Evolutionary conservation across 352 stramenopile species (phyloP), one percentile per base, ranked within the genome.

Genomic region (Phytopythium aichiense): DNA sequence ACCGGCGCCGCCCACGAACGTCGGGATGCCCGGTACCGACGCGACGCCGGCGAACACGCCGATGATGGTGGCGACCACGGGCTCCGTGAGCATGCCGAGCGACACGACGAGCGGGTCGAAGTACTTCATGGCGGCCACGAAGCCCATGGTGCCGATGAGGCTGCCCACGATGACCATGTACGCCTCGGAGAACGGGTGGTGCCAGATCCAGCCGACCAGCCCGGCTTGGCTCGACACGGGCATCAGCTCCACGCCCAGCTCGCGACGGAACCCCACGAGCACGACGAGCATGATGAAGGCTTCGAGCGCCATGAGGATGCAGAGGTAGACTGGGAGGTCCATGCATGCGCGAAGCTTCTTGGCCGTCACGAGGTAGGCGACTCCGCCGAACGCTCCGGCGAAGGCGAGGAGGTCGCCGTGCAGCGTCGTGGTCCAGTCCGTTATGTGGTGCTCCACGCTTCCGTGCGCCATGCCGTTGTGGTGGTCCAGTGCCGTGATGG

Each of bases 61-160:
- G 43, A 86, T 64, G 35, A 74, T 40, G 1, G 74, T 86, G 12
- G 79, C 79, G 3, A 84, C 71, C 5, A 83, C 64, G 4, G 79
- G 79, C 65, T 86, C 76, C 7, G 65, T 73, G 45, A 86, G 65
- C 74, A 84, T 84, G 42, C 69, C 78, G 45, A 86, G 71, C 7
- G 79, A 88, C 12, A 84, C 73, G 2, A 84, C 76, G 40, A 88
- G 63, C 25, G 79, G 79, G 20, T 84, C 76, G 63, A 88, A 85
- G 67, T 86, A 86, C 54, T 74, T 77, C 52, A 88, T 61, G 7
- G 72, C 58, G n/a, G 58, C 68, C 59, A 88, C 69, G 57, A 86
- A 84, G 22, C 76, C 76, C 72, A 86, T 83, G n/a, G 79, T 83
- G 22, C 76, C 79, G 22, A 60, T 61, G 4, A 81, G 63, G 35